These are phyloP conservation scores for Trichoderma parareesei DNA, from an alignment of 495 filamentous ascomycete genomes.

Conservation along the genomic window DNA sequence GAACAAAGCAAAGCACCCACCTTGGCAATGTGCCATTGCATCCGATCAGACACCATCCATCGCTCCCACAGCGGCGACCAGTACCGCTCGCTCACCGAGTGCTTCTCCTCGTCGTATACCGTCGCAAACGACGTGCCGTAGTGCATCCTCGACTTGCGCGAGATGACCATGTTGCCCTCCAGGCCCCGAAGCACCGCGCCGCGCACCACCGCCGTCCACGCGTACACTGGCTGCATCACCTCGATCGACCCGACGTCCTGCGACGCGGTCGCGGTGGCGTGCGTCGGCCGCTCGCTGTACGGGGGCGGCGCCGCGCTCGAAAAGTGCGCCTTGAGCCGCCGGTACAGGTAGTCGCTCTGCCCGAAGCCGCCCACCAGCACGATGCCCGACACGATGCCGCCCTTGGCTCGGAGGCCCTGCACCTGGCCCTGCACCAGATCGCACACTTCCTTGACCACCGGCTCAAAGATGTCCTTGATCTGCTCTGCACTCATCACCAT, in stretches of 20 bases:
- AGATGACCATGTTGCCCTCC: conserved; percentile 64
- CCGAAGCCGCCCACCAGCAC: conserved; percentile 66
- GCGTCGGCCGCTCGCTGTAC: conserved; percentile 57
- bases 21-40: conserved; percentile 75
- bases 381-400: conserved; percentile 57
- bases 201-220: conserved; percentile 69
- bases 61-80: conserved; percentile 71
- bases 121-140: conserved; percentile 75
- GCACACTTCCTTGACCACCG: conserved; percentile 54
- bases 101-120: conserved; percentile 62
- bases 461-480: conserved; percentile 57
- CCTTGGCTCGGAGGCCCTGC: conserved; percentile 48
- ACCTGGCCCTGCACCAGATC: conserved; percentile 55
- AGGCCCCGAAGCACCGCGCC: conserved; percentile 60
- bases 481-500: conserved; percentile 52
- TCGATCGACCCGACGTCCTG: conserved; percentile 47
- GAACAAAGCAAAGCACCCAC: conserved; percentile 28
- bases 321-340: conserved; percentile 55
- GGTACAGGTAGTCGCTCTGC: conserved; percentile 61
- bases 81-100: conserved; percentile 58
- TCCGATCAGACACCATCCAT: conserved; percentile 72
- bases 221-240: conserved; percentile 68
- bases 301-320: conserved; percentile 55
- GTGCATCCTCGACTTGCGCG: conserved; percentile 57
- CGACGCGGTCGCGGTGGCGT: conserved; percentile 32